phyloP scores from a whole-genome alignment of 305 asterid genomes.

The Fraxinus angustifolia region DNA sequence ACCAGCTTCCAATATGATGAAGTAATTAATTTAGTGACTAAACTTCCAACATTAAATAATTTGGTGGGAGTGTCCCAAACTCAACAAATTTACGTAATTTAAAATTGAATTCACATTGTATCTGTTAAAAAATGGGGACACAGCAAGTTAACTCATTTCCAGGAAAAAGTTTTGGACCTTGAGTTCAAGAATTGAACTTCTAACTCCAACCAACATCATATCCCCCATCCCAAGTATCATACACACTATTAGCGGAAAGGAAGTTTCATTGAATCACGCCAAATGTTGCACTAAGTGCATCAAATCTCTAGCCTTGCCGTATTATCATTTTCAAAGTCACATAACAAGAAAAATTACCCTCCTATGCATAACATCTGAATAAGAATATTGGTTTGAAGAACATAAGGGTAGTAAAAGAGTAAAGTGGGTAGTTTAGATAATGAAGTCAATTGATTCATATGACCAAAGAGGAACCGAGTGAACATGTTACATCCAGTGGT shows the following conservation, averaged over 20 bases:
- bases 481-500: background rate
- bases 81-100: background rate
- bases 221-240: background rate
- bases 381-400: background rate
- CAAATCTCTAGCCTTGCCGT: background rate
- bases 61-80: background rate
- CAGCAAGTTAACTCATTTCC: background rate
- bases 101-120: background rate
- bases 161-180: background rate
- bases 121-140: background rate
- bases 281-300: background rate
- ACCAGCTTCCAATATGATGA: background rate
- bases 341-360: background rate
- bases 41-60: background rate
- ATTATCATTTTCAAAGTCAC: background rate
- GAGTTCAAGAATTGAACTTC: conserved; percentile 14
- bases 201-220: conserved; percentile 7
- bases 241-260: background rate
- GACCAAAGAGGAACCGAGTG: background rate
- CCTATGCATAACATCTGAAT: background rate
- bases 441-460: background rate
- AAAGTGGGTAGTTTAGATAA: background rate
- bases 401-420: background rate
- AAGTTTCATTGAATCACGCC: background rate
- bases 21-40: background rate